A percentile compares a stretch with the other conserved stretches of the same genome.
Evolutionary conservation across 208 protist genomes (phyloP).

Genomic region (Acanthamoeba culbertsoni): DNA sequence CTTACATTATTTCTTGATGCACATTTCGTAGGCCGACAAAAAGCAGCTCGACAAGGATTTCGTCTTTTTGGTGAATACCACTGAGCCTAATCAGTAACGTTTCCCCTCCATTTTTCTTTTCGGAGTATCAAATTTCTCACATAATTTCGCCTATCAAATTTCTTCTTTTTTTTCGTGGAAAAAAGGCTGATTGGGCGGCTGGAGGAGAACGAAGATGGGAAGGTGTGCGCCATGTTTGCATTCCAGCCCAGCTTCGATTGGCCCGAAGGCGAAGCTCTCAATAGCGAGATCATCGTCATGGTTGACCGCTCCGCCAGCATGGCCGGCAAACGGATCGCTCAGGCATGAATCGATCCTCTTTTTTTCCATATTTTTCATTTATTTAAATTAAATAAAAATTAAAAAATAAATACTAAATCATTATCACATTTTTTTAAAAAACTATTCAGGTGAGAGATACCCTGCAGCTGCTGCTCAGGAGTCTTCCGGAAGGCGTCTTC

Average conservation of each 20-base stretch:
- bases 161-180: not conserved
- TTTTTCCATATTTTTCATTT: too few species aligned
- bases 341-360: not conserved
- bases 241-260: constrained; percentile 57
- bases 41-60: constrained; percentile 19
- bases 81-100: not conserved
- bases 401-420: not conserved
- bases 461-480: constrained; percentile 54
- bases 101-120: not conserved
- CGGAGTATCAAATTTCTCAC: not conserved
- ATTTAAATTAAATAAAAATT: not conserved
- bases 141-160: not conserved
- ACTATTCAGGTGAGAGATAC: not conserved
- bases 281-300: constrained; percentile 52
- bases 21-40: too few species aligned
- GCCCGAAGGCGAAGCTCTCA: not conserved
- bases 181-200: not conserved
- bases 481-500: not conserved
- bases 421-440: not conserved
- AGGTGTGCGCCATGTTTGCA: constrained; percentile 31
- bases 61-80: not conserved
- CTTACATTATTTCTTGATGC: not conserved
- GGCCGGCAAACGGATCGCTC: constrained; percentile 52
- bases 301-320: constrained; percentile 62
- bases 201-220: constrained; percentile 49